Evolutionary conservation across 2,329 filamentous ascomycete species (phyloP).

Genomic region (Knufia fluminis): DNA sequence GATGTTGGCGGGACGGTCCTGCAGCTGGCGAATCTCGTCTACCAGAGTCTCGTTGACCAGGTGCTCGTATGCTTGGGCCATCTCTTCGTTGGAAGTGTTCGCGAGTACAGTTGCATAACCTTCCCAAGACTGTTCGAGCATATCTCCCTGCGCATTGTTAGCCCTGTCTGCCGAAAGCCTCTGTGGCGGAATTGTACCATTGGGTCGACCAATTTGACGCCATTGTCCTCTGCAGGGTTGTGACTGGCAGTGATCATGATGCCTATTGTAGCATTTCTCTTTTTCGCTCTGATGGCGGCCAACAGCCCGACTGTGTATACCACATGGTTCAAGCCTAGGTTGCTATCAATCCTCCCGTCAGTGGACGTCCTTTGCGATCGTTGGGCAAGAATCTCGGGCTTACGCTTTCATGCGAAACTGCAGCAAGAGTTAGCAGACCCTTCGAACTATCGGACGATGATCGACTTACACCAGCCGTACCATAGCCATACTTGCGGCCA

Average conservation of each 20-base stretch:
- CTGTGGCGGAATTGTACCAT: constrained; percentile 47
- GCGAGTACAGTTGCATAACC: constrained; percentile 77
- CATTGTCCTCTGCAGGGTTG: constrained; percentile 83
- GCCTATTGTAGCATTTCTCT: constrained; percentile 83
- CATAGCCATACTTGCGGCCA: constrained; percentile 48
- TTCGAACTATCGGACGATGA: constrained; percentile 6
- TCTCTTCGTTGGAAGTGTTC: constrained; percentile 68
- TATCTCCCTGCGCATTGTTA: constrained; percentile 57
- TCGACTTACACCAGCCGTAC: constrained; percentile 50
- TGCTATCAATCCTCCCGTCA: constrained; percentile 23
- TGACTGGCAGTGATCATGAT: constrained; percentile 95
- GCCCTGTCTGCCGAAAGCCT: neutral
- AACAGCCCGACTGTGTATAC: constrained; percentile 87
- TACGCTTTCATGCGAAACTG: constrained; percentile 64
- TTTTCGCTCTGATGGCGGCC: constrained; percentile 78
- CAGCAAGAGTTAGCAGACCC: constrained; percentile 12
- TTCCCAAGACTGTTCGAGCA: constrained; percentile 87
- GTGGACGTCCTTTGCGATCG: constrained; percentile 38
- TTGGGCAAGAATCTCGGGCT: constrained; percentile 25
- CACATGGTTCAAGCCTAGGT: constrained; percentile 40
- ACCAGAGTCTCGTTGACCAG: constrained; percentile 69
- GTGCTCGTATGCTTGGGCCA: constrained; percentile 66
- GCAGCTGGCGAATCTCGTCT: constrained; percentile 43
- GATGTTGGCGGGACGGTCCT: constrained; percentile 59
- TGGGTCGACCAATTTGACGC: constrained; percentile 91